Conservation (phyloP, 2,329 filamentous ascomycete genomes). For the Pleoardoris graminearum region DNA sequence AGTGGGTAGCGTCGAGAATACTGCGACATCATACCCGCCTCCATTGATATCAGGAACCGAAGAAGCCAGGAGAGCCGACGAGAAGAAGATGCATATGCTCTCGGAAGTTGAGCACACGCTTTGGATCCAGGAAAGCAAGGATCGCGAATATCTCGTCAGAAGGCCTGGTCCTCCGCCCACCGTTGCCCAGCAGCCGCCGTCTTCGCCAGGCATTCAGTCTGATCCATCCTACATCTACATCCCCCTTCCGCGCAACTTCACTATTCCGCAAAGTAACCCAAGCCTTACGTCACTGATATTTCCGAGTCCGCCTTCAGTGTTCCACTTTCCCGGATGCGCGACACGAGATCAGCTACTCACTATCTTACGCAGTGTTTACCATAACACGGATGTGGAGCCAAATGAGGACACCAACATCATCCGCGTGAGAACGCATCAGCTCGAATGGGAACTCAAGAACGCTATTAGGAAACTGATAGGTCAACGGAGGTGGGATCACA, state of each 20-base stretch:
- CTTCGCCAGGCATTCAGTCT: neutral
- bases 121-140: slow-evolving; percentile 6
- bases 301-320: neutral
- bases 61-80: neutral
- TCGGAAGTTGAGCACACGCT: neutral
- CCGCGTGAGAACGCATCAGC: slow-evolving; percentile 9
- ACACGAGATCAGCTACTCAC: slow-evolving; percentile 7
- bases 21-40: neutral
- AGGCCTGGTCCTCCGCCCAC: neutral
- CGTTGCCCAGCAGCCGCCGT: neutral
- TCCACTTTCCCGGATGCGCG: slow-evolving; percentile 12
- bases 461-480: slow-evolving; percentile 9
- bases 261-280: neutral
- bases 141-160: neutral
- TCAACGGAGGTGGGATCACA: slow-evolving; percentile 1
- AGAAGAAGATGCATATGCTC: neutral
- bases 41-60: neutral
- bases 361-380: neutral
- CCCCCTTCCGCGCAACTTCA: slow-evolving; percentile 14
- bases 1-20: neutral
- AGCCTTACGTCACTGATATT: slow-evolving; percentile 5
- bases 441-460: slow-evolving; percentile 19
- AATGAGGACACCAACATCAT: slow-evolving; percentile 6
- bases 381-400: neutral
- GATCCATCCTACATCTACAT: slow-evolving; percentile 8